Evolutionary conservation across 2,329 filamentous ascomycete genomes (phyloP), one percentile per base, ranked within the genome.

Genomic region (Calonectria pteridis): DNA sequence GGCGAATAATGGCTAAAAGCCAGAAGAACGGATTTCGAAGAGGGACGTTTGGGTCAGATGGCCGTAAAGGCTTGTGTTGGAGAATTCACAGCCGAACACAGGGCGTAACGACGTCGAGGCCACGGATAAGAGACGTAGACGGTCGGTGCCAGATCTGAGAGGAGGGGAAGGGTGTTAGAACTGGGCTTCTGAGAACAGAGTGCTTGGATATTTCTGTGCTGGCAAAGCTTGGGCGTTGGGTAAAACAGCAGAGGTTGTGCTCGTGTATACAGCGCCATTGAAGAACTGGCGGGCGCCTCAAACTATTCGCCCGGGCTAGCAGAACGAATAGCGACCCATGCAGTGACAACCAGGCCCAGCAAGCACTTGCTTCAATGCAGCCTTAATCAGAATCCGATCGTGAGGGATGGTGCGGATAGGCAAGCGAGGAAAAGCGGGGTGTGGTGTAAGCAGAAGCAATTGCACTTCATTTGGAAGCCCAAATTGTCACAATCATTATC

Each of bases 161-260:
- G n/a, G 13, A 77, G 67, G 77, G 67, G 51, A 73, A 46, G 69
- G 70, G 59, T 72, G 78, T 80, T 80, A 80, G 78, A 79, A 75
- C 31, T 51, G 65, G 64, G 43, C 62, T 50, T 66, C 49, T 67
- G 66, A 63, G 65, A 68, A 50, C 43, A 67, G 33, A 67, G 46
- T 40, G 33, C 33, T 31, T 50, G 23, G n/a, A 31, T 31, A 40
- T 35, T 23, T 37, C 33, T 37, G 29, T 51, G 55, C 46, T 31
- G 40, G 23, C 43, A 37, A 37, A 40, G 43, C 40, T 40, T 35
- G 23, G 31, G 46, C 33, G 59, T 28, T 16, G 23, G 43, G 29
- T 28, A 43, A 26, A 63, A 43, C 23, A 51, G 23, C 18, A 43
- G 43, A 40, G n/a, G n/a, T 16, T n/a, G 46, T 28, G 40, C 55